Conservation (phyloP, 768 basidiomycete species). For the Cystofilobasidium bisporidii region DNA sequence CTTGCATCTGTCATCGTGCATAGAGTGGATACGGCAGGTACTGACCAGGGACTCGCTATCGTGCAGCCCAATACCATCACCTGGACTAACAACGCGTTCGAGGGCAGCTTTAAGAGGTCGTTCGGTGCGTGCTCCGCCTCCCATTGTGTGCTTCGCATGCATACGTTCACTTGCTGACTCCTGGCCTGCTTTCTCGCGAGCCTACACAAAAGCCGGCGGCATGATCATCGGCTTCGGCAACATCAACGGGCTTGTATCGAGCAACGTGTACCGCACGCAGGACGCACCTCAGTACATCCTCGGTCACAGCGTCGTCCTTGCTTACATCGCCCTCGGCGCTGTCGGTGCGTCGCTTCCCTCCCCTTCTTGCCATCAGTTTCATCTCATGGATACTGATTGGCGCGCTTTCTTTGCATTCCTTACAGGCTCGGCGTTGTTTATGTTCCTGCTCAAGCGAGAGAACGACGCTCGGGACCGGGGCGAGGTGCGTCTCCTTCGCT, state of each 20-base stretch:
- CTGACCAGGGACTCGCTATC: too few relatives aligned
- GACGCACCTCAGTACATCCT: constrained; percentile 62
- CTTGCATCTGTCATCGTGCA: too few relatives aligned
- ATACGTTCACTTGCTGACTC: too few relatives aligned
- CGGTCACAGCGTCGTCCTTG: constrained; percentile 57
- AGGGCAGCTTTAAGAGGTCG: constrained; percentile 66
- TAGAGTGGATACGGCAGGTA: too few relatives aligned
- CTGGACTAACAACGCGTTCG: constrained; percentile 65
- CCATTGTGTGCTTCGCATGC: too few relatives aligned
- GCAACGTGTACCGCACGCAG: constrained; percentile 60
- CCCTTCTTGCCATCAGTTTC: too few relatives aligned
- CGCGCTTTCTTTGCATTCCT: too few relatives aligned
- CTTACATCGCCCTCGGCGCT: constrained; percentile 63
- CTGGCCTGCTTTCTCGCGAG: too few relatives aligned
- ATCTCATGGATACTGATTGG: too few relatives aligned
- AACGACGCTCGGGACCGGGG: constrained; percentile 60
- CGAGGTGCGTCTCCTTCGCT: constrained; percentile 42
- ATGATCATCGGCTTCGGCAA: constrained; percentile 42
- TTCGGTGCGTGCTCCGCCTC: constrained; percentile 43
- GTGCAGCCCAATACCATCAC: constrained; percentile 45
- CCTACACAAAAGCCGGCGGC: constrained; percentile 49
- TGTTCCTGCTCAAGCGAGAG: constrained; percentile 49
- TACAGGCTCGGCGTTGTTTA: constrained; percentile 43
- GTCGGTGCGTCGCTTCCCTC: too few relatives aligned
- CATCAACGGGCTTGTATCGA: constrained; percentile 65